Percentiles rank a stretch among this genome's conserved stretches.
Evolutionary conservation across 2,329 filamentous ascomycete genomes (phyloP).

Genomic region (Lecanicillium sp.): DNA sequence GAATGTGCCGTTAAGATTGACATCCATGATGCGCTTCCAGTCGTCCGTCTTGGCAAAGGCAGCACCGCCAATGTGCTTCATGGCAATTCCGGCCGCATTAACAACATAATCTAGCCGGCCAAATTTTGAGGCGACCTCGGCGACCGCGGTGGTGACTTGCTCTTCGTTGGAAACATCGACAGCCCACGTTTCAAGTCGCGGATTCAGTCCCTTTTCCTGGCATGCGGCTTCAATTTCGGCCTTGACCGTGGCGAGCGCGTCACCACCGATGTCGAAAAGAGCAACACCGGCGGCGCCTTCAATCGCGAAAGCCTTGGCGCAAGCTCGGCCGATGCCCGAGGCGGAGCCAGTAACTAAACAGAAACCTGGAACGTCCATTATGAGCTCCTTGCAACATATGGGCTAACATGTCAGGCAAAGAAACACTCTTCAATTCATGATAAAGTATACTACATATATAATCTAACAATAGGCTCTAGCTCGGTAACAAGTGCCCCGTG

Average conservation of each 20-base stretch:
- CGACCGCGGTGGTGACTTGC: too few species aligned
- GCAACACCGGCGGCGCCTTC: conserved; percentile 21
- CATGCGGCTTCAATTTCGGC: too few species aligned
- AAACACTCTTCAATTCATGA: too few species aligned
- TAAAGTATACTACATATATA: too few species aligned
- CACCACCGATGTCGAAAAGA: conserved; percentile 16
- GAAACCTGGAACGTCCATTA: conserved; percentile 21
- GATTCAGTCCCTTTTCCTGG: too few species aligned
- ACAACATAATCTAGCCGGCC: conserved; percentile 28
- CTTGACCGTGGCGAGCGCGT: too few species aligned
- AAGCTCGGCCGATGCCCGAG: conserved; percentile 23
- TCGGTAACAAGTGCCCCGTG: too few species aligned
- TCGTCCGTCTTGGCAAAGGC: conserved; percentile 22
- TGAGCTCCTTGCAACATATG: too few species aligned
- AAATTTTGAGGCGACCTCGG: conserved; percentile 16
- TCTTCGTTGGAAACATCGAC: conserved; percentile 23
- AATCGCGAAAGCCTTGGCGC: conserved; percentile 18
- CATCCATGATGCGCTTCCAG: conserved; percentile 28
- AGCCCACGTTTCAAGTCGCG: conserved; percentile 10
- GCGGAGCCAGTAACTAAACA: conserved; percentile 22
- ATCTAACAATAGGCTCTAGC: too few species aligned
- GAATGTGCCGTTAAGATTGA: conserved; percentile 29
- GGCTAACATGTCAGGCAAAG: too few species aligned
- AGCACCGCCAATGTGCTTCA: conserved; percentile 23
- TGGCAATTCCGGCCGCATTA: conserved; percentile 26